phyloP scores from a whole-genome alignment of 305 asterid species.

The Fraxinus dipetala region DNA sequence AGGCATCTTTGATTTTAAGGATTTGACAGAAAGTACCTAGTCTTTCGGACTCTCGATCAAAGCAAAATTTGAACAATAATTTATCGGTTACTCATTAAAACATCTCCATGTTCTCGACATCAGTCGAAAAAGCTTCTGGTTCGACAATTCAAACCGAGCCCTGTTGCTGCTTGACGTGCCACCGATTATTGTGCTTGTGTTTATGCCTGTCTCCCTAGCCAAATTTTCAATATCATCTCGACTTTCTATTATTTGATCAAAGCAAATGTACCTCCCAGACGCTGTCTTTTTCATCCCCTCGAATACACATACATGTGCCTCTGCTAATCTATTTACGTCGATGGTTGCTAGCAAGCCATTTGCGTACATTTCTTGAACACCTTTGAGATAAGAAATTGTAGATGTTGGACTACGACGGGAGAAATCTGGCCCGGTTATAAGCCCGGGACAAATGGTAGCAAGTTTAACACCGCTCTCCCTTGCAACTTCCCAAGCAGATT shows the following conservation, averaged over 20 bases:
- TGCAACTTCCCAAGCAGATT: conserved; percentile 68
- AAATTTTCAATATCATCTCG: conserved; percentile 50
- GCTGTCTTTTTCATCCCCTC: conserved; percentile 65
- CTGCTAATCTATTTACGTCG: conserved; percentile 53
- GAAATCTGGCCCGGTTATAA: conserved; percentile 68
- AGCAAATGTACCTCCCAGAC: conserved; percentile 69
- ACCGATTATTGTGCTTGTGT: conserved; percentile 20
- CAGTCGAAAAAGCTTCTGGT: conserved; percentile 45
- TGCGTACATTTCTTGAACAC: conserved; percentile 63
- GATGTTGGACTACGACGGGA: conserved; percentile 52
- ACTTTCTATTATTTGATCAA: conserved; percentile 45
- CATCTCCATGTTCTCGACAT: conserved; percentile 55
- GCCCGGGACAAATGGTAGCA: conserved; percentile 76
- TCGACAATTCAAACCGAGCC: conserved; percentile 45
- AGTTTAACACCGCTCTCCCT: conserved; percentile 52
- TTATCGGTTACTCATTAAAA: conserved; percentile 17
- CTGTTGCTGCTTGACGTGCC: conserved; percentile 33
- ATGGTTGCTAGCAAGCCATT: conserved; percentile 62
- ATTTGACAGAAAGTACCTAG: background rate
- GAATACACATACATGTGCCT: conserved; percentile 65
- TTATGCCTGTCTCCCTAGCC: conserved; percentile 49
- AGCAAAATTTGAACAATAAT: conserved; percentile 5
- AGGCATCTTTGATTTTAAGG: conserved; percentile 15
- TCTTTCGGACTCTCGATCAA: background rate
- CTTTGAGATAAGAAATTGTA: conserved; percentile 77